Percentiles rank a stretch among this genome's conserved stretches.
These are phyloP conservation scores for Solanum clarkiae DNA, from an alignment of 257 asterid species.

Conservation along the genomic window DNA sequence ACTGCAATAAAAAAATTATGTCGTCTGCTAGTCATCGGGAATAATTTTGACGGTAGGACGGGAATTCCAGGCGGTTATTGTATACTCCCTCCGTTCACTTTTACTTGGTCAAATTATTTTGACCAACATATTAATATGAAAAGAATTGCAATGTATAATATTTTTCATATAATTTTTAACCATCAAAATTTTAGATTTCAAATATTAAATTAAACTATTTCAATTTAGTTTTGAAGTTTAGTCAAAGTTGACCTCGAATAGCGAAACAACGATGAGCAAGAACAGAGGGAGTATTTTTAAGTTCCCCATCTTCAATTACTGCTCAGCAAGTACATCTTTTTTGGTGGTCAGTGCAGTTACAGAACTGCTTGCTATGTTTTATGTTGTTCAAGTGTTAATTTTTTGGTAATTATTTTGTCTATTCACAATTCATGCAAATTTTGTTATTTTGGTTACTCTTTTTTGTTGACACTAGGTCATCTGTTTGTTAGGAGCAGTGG, in stretches of 20 bases:
- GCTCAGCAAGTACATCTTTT: neutral
- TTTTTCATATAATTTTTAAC: too few species aligned
- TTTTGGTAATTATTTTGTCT: neutral
- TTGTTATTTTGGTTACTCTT: neutral
- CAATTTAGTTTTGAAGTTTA: too few species aligned
- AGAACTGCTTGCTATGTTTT: neutral
- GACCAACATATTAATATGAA: too few species aligned
- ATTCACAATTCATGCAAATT: neutral
- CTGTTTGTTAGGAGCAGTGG: neutral
- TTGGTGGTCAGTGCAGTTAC: neutral
- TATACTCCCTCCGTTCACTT: neutral
- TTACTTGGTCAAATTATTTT: too few species aligned
- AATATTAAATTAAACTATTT: too few species aligned
- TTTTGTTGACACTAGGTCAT: neutral
- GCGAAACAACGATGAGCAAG: too few species aligned
- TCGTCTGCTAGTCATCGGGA: neutral
- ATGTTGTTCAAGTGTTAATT: neutral
- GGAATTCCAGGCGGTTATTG: neutral
- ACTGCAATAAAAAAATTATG: neutral
- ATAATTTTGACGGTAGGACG: neutral
- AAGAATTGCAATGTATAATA: too few species aligned
- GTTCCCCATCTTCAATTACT: neutral
- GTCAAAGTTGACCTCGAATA: too few species aligned
- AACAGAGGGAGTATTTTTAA: neutral
- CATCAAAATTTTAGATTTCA: too few species aligned